These are phyloP conservation scores for Seiridium cupressi DNA, from an alignment of 2,329 filamentous ascomycete species.

Conservation along the genomic window DNA sequence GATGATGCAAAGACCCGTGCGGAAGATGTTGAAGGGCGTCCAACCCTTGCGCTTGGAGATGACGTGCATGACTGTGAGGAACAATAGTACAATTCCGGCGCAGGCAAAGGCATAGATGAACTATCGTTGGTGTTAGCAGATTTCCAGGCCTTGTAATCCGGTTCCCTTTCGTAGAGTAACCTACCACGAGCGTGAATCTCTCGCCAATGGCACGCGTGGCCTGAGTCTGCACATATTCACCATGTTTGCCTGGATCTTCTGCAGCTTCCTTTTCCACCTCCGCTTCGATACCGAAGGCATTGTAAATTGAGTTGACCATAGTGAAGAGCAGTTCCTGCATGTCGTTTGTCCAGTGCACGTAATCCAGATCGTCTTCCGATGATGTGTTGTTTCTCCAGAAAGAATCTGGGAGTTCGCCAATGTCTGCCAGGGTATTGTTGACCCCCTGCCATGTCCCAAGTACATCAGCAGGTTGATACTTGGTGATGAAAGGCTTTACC, in stretches of 20 bases:
- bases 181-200: conserved; percentile 22
- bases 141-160: not conserved
- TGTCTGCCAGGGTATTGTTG: conserved; percentile 15
- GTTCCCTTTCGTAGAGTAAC: not conserved
- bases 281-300: conserved; percentile 19
- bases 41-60: conserved; percentile 26
- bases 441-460: conserved; percentile 15
- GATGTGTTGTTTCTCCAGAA: conserved; percentile 13
- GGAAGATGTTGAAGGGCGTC: conserved; percentile 26
- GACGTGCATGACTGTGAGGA: conserved; percentile 26
- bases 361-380: conserved; percentile 2
- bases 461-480: conserved; percentile 22
- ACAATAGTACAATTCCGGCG: conserved; percentile 24
- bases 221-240: conserved; percentile 15
- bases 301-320: conserved; percentile 22
- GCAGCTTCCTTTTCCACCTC: conserved; percentile 3
- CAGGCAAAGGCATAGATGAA: conserved; percentile 26
- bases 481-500: conserved; percentile 24
- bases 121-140: conserved; percentile 5
- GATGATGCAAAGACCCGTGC: conserved; percentile 19
- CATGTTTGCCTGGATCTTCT: not conserved
- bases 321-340: conserved; percentile 17
- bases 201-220: conserved; percentile 11
- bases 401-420: conserved; percentile 16
- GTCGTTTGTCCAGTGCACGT: conserved; percentile 10